Conservation (phyloP, 306 rosid species). For the Hippophae gyantsensis region DNA sequence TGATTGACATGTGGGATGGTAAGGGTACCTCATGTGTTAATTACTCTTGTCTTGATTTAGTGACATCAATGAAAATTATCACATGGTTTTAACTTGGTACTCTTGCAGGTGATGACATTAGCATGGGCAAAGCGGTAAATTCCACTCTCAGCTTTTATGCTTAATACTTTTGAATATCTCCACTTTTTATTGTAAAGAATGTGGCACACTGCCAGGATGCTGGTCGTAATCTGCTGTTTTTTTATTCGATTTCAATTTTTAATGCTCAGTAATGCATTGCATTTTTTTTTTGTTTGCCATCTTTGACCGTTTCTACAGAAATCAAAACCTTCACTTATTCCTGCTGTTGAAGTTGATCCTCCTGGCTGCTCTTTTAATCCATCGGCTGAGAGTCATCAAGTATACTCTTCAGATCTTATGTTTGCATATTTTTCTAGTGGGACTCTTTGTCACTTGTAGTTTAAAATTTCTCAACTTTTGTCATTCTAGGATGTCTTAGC, state of each 20-base stretch:
- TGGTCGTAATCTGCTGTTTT: too few relatives aligned
- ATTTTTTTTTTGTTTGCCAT: neutral
- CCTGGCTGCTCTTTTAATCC: slow-evolving; percentile 93
- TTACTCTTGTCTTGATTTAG: slow-evolving; percentile 1
- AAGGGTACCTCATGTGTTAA: slow-evolving; percentile 35
- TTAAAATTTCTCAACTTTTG: neutral
- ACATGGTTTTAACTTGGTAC: slow-evolving; percentile 9
- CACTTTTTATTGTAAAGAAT: too few relatives aligned
- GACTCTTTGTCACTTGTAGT: neutral
- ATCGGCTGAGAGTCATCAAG: slow-evolving; percentile 74
- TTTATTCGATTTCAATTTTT: neutral
- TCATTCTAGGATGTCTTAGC: slow-evolving; percentile 59
- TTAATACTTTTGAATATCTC: too few relatives aligned
- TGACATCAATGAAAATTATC: slow-evolving; percentile 13
- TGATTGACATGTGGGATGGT: slow-evolving; percentile 58
- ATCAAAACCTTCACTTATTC: slow-evolving; percentile 55
- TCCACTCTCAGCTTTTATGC: too few relatives aligned
- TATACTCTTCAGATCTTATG: slow-evolving; percentile 17
- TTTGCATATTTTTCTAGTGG: slow-evolving; percentile 3
- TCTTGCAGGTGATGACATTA: slow-evolving; percentile 34
- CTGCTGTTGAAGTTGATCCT: slow-evolving; percentile 93
- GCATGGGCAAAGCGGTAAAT: slow-evolving; percentile 4
- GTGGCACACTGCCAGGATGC: too few relatives aligned
- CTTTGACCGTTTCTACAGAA: slow-evolving; percentile 24
- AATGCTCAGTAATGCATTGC: neutral